phyloP scores from a whole-genome alignment of 768 basidiomycete genomes.

The Leccinum rimulosum region DNA sequence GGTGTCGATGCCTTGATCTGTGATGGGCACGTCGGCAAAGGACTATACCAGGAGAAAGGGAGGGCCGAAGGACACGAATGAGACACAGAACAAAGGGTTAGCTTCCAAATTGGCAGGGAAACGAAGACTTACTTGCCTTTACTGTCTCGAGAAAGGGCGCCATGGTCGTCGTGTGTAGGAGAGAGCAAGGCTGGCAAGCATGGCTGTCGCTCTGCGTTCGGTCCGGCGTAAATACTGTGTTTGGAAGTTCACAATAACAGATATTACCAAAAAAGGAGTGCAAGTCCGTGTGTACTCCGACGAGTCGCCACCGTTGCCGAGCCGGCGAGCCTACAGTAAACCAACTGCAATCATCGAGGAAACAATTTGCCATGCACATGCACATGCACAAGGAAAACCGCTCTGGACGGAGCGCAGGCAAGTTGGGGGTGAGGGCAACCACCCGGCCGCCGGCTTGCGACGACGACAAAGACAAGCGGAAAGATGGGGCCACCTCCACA shows the following conservation, averaged over 20 bases:
- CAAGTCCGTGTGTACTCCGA: not conserved
- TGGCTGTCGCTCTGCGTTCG: not conserved
- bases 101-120: not conserved
- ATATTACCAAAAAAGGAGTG: not conserved
- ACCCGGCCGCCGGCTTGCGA: too few species aligned
- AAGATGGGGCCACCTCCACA: too few species aligned
- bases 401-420: too few species aligned
- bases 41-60: slow-evolving; percentile 53
- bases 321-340: too few species aligned
- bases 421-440: too few species aligned
- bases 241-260: not conserved
- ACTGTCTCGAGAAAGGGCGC: slow-evolving; percentile 74
- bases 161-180: slow-evolving; percentile 41
- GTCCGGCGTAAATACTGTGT: not conserved
- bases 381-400: too few species aligned
- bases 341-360: too few species aligned
- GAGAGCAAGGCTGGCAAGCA: not conserved
- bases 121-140: slow-evolving; percentile 41
- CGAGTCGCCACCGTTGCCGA: too few species aligned
- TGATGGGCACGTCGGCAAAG: slow-evolving; percentile 88
- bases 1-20: slow-evolving; percentile 87
- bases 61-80: not conserved
- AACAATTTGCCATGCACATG: too few species aligned
- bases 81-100: not conserved
- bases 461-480: too few species aligned